Evolutionary conservation across 176 grass and related monocot species (phyloP), one percentile per base, ranked within the genome.

Genomic region (Leersia perrieri): DNA sequence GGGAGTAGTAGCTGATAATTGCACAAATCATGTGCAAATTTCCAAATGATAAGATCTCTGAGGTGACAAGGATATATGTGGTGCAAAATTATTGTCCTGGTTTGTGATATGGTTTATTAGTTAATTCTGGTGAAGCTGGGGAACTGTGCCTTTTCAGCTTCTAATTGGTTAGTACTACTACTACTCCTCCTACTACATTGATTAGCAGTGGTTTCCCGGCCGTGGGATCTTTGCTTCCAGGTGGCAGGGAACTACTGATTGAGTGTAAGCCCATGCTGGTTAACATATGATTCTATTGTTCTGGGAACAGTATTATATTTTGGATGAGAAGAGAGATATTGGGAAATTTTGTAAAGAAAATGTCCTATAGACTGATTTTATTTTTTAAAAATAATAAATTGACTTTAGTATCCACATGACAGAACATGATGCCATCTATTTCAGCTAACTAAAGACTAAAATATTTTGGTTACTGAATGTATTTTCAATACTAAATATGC

Each of bases 61-160:
- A 38, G 66, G 66, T 83, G 66, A 82, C 42, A 83, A 60, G 6
- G 73, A 78, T 77, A 66, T 70, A 73, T 83, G 80, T 78, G 86
- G 86, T 78, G 41, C 73, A 72, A 58, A 72, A 44, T 70, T 25
- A 35, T 78, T 72, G 58, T 41, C 7, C 33, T 11, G 34, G 40
- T n/a, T 39, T 33, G 55, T 76, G 41, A 72, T 27, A 25, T 31
- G 27, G n/a, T 70, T 63, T 76, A 53, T 63, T 76, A 53, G 22
- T 87, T 31, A 73, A 66, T 66, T 14, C 26, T 66, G n/a, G 22
- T 58, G n/a, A 58, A 9, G 49, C 49, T 53, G 47, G 20, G 49
- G 20, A 53, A 53, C 3, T 47, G 28, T 44, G 18, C 20, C 23
- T 33, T 39, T 32, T 41, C 40, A 31, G 14, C 57, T 41, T 30